These are phyloP conservation scores for Schwanniomyces occidentalis DNA, from an alignment of 805 yeast species.

Conservation along the genomic window DNA sequence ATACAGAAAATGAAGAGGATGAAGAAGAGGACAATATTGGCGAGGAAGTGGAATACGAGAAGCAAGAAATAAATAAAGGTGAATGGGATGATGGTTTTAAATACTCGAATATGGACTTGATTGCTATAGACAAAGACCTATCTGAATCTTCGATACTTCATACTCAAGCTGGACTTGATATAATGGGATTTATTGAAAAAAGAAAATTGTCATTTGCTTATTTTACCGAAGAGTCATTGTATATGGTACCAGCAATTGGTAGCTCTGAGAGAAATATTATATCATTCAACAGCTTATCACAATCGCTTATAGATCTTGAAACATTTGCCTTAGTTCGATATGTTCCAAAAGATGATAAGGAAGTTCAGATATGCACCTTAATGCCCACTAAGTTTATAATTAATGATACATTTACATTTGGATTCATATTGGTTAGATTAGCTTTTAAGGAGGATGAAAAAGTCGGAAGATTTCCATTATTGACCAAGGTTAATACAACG, in stretches of 20 bases:
- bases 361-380: slow-evolving; percentile 53
- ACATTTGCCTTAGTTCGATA: slow-evolving; percentile 62
- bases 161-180: slow-evolving; percentile 56
- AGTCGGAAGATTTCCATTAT: slow-evolving; percentile 49
- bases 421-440: slow-evolving; percentile 52
- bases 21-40: slow-evolving; percentile 8
- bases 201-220: slow-evolving; percentile 56
- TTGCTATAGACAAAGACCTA: slow-evolving; percentile 49
- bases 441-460: slow-evolving; percentile 79
- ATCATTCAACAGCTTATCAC: slow-evolving; percentile 39
- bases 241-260: slow-evolving; percentile 45
- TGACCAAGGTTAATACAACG: slow-evolving; percentile 13
- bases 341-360: slow-evolving; percentile 51
- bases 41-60: slow-evolving; percentile 15
- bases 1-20: slow-evolving; percentile 7
- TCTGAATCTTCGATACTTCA: slow-evolving; percentile 43
- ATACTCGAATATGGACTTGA: slow-evolving; percentile 54
- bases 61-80: slow-evolving; percentile 33
- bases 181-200: slow-evolving; percentile 58
- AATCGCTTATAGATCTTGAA: slow-evolving; percentile 49
- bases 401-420: slow-evolving; percentile 22
- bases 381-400: slow-evolving; percentile 39
- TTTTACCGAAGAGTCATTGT: slow-evolving; percentile 57
- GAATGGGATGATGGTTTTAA: slow-evolving; percentile 60
- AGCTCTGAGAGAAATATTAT: slow-evolving; percentile 37